Evolutionary conservation across 2,329 filamentous ascomycete species (phyloP), one percentile per base, ranked within the genome.

Genomic region (Botrytis paeoniae): DNA sequence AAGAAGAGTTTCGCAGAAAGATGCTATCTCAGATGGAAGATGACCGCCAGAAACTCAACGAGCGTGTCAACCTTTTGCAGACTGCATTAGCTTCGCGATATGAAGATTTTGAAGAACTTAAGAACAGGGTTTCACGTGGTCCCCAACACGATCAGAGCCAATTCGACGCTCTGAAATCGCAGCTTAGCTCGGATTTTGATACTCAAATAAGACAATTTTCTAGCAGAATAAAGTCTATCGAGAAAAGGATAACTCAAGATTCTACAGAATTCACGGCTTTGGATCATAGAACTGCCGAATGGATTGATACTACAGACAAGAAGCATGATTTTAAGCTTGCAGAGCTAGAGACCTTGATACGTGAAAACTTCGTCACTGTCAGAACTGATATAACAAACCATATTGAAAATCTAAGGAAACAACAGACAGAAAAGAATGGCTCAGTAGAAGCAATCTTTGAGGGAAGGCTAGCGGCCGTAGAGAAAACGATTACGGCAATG

Each of bases 211-310:
- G 54, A 32, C 39, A 32, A 35, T 59, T 72, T 10, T 59, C 70
- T 4, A 16, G 37, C 5, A 65, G 64, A 12, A 39, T 72, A 18
- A 72, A 72, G 16, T 29, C 43, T 29, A n/a, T 68, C 10, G 70
- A 72, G 25, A 72, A 60, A 18, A 68, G 25, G 37, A 60, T 72
- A 3, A 5, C 0, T 18, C 51, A 72, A 51, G 48, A 72, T 20
- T 65, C 70, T 37, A 32, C 35, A 25, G 5, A 37, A 20, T 72
- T 72, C 60, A 72, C 70, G 9, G 59, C 70, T 7, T 72, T 72
- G 29, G 70, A 72, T 29, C 70, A 72, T 14, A 37, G 51, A 3
- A 72, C 70, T 43, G 70, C 70, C 12, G 62, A 72, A 22, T 72
- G 62, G 70, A 32, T 72, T 22, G n/a, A 39, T 29, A 59, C 37